Conservation (phyloP, 805 yeast species). For the Wickerhamiella brachini region DNA sequence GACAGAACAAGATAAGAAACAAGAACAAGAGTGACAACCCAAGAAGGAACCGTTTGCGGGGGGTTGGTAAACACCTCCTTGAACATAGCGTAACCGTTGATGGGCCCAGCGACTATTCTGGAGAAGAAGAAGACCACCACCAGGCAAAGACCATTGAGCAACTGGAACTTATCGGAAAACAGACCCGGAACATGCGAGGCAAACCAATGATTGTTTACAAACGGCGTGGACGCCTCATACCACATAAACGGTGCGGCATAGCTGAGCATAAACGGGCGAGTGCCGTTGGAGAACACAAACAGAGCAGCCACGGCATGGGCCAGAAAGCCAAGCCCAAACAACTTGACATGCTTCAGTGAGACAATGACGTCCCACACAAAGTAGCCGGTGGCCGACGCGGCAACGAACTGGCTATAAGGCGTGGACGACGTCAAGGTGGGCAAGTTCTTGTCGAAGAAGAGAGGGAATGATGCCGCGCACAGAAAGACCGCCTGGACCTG, state of each 20-base stretch:
- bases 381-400: slow-evolving; percentile 67
- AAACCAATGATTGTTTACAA: slow-evolving; percentile 90
- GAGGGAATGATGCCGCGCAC: slow-evolving; percentile 43
- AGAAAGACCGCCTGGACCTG: slow-evolving; percentile 70
- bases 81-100: slow-evolving; percentile 38
- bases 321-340: slow-evolving; percentile 73
- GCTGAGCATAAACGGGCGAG: slow-evolving; percentile 64
- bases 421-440: slow-evolving; percentile 55
- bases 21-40: slow-evolving; percentile 39
- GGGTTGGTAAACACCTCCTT: slow-evolving; percentile 22
- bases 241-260: slow-evolving; percentile 71
- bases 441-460: slow-evolving; percentile 44
- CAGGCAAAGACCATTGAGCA: slow-evolving; percentile 59
- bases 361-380: slow-evolving; percentile 80
- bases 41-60: slow-evolving; percentile 28
- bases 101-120: slow-evolving; percentile 79
- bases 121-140: slow-evolving; percentile 59
- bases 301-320: slow-evolving; percentile 76
- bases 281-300: slow-evolving; percentile 49
- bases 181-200: slow-evolving; percentile 63
- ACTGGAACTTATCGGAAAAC: slow-evolving; percentile 38
- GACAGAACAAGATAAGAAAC: slow-evolving; percentile 49
- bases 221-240: slow-evolving; percentile 86
- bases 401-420: slow-evolving; percentile 62
- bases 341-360: slow-evolving; percentile 44